Evolutionary conservation across 2,329 filamentous ascomycete genomes (phyloP).

Genomic region (Talaromyces sp.): DNA sequence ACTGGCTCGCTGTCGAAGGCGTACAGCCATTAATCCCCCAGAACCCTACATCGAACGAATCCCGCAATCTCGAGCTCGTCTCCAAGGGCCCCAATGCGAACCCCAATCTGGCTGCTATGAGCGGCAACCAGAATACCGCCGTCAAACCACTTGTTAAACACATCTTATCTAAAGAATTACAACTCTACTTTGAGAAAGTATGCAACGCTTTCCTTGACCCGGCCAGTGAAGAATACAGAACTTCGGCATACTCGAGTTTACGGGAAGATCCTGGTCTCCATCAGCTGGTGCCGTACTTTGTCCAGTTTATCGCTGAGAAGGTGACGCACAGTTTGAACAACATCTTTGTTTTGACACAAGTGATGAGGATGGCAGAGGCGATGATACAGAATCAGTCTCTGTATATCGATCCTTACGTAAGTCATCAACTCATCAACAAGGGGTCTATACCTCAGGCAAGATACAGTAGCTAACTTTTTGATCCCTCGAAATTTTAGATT

Average conservation of each 20-base stretch:
- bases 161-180: constrained; percentile 89
- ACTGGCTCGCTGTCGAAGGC: constrained; percentile 96
- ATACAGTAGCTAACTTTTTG: not conserved
- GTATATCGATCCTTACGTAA: constrained; percentile 64
- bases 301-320: constrained; percentile 92
- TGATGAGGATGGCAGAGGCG: constrained; percentile 84
- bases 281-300: constrained; percentile 92
- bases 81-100: constrained; percentile 88
- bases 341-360: constrained; percentile 79
- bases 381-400: constrained; percentile 78
- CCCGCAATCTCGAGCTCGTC: constrained; percentile 75
- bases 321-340: constrained; percentile 92
- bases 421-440: constrained; percentile 17
- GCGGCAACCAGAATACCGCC: constrained; percentile 74
- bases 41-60: constrained; percentile 83
- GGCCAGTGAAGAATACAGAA: constrained; percentile 76
- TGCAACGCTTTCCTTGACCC: constrained; percentile 84
- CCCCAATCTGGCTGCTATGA: constrained; percentile 73
- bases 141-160: constrained; percentile 94
- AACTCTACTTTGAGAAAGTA: constrained; percentile 95
- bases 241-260: constrained; percentile 79
- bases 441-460: no score
- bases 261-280: constrained; percentile 87
- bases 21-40: constrained; percentile 95
- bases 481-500: constrained; percentile 33